A percentile compares a stretch with the other conserved stretches of the same genome.
Evolutionary conservation across 768 basidiomycete genomes (phyloP).

Genomic region (Mycena venus): DNA sequence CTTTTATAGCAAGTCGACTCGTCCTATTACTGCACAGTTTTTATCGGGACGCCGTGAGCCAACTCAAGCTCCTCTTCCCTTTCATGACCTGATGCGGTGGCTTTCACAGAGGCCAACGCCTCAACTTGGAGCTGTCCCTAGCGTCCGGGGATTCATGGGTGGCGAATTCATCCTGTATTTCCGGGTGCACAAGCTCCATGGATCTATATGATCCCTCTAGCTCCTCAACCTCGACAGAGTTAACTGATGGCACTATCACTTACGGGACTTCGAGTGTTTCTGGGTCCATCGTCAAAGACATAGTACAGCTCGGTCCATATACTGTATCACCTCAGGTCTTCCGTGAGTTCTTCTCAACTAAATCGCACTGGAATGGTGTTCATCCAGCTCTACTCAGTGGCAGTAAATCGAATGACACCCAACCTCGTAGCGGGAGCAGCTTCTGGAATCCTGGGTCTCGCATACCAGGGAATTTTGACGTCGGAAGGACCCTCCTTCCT

Average conservation of each 20-base stretch:
- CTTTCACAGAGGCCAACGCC: background rate
- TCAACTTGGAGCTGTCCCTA: background rate
- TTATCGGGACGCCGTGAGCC: background rate
- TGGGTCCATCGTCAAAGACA: slow-evolving; percentile 12
- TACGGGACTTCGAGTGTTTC: slow-evolving; percentile 6
- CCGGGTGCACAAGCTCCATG: background rate
- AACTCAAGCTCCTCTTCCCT: background rate
- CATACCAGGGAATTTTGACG: slow-evolving; percentile 4
- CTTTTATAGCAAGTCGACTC: background rate
- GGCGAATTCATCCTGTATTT: background rate
- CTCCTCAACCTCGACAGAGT: slow-evolving; percentile 12
- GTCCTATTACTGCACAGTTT: background rate
- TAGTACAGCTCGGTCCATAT: slow-evolving; percentile 11
- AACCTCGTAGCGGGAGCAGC: background rate
- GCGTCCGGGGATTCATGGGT: background rate
- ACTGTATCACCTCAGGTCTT: slow-evolving; percentile 17
- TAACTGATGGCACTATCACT: slow-evolving; percentile 1
- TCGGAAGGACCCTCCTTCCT: slow-evolving; percentile 8
- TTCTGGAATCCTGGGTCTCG: slow-evolving; percentile 12
- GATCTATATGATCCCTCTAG: background rate
- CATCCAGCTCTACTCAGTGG: slow-evolving; percentile 10
- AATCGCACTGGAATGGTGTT: background rate
- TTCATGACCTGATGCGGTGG: too few relatives aligned
- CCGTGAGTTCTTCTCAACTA: slow-evolving; percentile 6
- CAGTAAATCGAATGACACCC: background rate